Evolutionary conservation across 805 yeast genomes (phyloP), one percentile per base, ranked within the genome.

Genomic region (Lipomyces starkeyi): DNA sequence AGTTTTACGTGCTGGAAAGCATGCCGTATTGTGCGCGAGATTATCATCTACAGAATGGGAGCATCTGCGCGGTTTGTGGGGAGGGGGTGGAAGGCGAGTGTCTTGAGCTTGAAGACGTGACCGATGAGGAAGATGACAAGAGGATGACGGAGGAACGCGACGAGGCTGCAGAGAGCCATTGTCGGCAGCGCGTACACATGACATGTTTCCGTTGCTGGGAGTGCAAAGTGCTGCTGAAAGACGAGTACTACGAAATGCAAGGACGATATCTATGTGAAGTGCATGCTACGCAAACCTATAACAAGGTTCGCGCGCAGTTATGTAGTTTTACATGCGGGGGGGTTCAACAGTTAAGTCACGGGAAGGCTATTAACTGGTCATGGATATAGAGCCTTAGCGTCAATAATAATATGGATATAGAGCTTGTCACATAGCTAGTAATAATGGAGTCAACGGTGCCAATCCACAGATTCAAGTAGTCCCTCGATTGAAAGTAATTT

Each of bases 71-170:
- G 59, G 79, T 83, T 17, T 94, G 99, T 78, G 82, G 84, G 13
- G 73, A 74, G 3, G 97, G 96, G 37, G 91, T 95, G 59, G 97
- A 94, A 77, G 98, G 98, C 3, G 87, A 87, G 76, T 94, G 98
- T 78, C 83, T 94, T 55, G 97, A 91, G 74, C 90, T 88, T 73
- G 93, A 89, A 74, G 58, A 52, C 32, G 49, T 8, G 5, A 17
- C n/a, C 2, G 27, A 2, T n/a, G 47, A 34, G 32, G 62, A 43
- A 17, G 8, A 35, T 25, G 55, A n/a, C 56, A 22, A 17, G 9
- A 22, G 20, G 14, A 43, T n/a, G 7, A 8, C 22, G 49, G 49
- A 37, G 43, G 43, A 35, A 8, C 40, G 4, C 40, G 40, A 37
- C n/a, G 13, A 1, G 43, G 43, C 43, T 17, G 5, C 43, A 9